Base-by-base conservation (phyloP, 495 filamentous ascomycete species). In the Podospora comata region DNA sequence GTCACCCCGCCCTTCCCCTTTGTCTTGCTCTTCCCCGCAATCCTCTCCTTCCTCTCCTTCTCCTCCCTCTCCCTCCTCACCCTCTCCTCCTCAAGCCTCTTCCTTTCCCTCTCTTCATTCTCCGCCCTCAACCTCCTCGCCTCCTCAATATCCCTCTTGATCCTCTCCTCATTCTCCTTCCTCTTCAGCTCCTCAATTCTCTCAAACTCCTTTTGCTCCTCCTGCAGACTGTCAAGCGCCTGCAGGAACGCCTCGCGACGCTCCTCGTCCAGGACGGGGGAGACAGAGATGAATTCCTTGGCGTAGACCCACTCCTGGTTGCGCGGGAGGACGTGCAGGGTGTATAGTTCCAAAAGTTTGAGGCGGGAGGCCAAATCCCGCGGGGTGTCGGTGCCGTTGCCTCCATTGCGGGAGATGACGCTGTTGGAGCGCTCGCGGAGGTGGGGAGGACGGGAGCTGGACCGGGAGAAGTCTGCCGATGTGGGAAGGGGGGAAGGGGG, bases 301-400 rank as follows among this genome's bases (percentile, higher is more conserved):
- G 95, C 92, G 74, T 97, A 97, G 57, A 94, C 91, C 95, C 96
- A 99, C 80, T 98, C 92, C 44, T 89, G 87, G 72, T 96, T 97
- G 54, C 91, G 85, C 18, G 93, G 89, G 18, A 99, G 88, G 20
- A 98, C 92, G 78, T 98, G 95, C 5, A 99, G 84, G 4, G 91
- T 93, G 72, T 96, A 99, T 1, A 99, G 83, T 79, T 99, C 96
- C 55, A 97, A 89, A 60, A 99, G 90, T 79, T 94, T 92, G 61
- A 96, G 87, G 30, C 92, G 84, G 48, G 90, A 85, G 64, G 86
- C 85, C 19, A 92, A 82, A 74, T 93, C 92, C 65, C 90, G 88
- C 0, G 92, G 92, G 0, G 91, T 94, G 70, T 90, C 86, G 28
- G 92, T 88, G 67, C 90, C 90, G 70, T 61, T 67, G 53, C 60